Evolutionary conservation across 179 eudicot species (phyloP).

Genomic region (Dionaea muscipula): DNA sequence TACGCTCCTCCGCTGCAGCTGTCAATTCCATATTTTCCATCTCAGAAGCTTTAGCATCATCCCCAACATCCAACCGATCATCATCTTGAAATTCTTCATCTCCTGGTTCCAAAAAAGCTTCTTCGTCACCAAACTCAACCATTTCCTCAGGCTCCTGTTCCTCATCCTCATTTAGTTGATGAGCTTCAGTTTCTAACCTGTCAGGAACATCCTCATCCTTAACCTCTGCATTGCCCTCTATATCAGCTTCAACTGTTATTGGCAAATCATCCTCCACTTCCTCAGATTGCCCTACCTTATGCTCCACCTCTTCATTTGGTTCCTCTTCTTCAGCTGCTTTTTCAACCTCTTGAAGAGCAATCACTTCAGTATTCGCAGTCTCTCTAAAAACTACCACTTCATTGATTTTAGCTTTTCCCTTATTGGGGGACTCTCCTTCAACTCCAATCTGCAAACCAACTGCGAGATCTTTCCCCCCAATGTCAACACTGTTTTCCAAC

Average conservation of each 20-base stretch:
- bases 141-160: conserved; percentile 20
- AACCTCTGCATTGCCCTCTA: conserved; percentile 14
- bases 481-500: conserved; percentile 2
- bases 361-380: conserved; percentile 9
- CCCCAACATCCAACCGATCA: conserved; percentile 27
- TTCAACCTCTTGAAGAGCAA: conserved; percentile 1
- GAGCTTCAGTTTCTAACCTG: conserved; percentile 19
- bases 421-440: conserved; percentile 12
- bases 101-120: conserved; percentile 40
- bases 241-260: conserved; percentile 11
- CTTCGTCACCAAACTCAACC: conserved; percentile 35
- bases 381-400: conserved; percentile 14
- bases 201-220: conserved; percentile 21
- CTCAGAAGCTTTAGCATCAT: conserved; percentile 26
- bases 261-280: conserved; percentile 13
- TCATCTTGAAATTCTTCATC: conserved; percentile 40
- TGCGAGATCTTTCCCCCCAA: conserved; percentile 17
- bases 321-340: conserved; percentile 11
- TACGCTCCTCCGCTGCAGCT: conserved; percentile 62
- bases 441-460: conserved; percentile 21
- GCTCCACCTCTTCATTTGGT: conserved; percentile 13
- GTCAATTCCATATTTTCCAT: conserved; percentile 42
- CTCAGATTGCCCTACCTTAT: conserved; percentile 14
- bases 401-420: conserved; percentile 24
- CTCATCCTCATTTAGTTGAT: conserved; percentile 23